Conservation (phyloP, 1,284 basidiomycete genomes). For the Trichosporon coremiiforme region DNA sequence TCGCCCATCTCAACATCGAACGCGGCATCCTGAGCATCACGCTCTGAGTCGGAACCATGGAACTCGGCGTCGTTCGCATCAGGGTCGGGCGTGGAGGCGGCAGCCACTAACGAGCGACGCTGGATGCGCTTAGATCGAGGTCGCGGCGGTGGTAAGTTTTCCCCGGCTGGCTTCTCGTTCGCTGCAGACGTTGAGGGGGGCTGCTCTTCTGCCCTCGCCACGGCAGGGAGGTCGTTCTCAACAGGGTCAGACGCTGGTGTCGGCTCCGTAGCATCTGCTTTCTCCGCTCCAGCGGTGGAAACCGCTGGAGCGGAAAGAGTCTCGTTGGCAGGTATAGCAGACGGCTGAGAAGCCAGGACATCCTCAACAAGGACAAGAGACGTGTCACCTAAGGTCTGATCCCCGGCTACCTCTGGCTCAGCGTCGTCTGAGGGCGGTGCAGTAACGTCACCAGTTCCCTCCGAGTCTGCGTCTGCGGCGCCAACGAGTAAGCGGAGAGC, state of each 20-base stretch:
- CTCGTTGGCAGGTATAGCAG: background rate
- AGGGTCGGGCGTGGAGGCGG: conserved; percentile 41
- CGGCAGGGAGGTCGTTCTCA: background rate
- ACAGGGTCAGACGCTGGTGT: too few relatives aligned
- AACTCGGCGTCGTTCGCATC: conserved; percentile 56
- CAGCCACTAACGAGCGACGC: conserved; percentile 28
- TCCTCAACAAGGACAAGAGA: conserved; percentile 6
- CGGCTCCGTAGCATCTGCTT: too few relatives aligned
- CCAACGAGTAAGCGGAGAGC: background rate
- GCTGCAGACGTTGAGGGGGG: background rate
- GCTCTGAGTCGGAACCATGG: conserved; percentile 33
- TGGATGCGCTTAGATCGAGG: conserved; percentile 36
- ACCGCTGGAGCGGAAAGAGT: background rate
- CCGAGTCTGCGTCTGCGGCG: background rate
- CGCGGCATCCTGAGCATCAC: conserved; percentile 50
- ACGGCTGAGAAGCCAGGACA: background rate
- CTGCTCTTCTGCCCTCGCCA: background rate
- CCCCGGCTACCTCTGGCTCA: background rate
- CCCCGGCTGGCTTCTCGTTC: background rate
- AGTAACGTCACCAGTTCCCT: background rate
- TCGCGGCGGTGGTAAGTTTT: conserved; percentile 11
- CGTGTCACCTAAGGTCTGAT: background rate
- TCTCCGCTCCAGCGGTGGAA: too few relatives aligned
- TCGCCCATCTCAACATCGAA: conserved; percentile 57
- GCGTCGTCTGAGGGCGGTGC: background rate